Evolutionary conservation across 352 stramenopile genomes (phyloP), one percentile per base, ranked within the genome.

Genomic region (Globisporangium polare): DNA sequence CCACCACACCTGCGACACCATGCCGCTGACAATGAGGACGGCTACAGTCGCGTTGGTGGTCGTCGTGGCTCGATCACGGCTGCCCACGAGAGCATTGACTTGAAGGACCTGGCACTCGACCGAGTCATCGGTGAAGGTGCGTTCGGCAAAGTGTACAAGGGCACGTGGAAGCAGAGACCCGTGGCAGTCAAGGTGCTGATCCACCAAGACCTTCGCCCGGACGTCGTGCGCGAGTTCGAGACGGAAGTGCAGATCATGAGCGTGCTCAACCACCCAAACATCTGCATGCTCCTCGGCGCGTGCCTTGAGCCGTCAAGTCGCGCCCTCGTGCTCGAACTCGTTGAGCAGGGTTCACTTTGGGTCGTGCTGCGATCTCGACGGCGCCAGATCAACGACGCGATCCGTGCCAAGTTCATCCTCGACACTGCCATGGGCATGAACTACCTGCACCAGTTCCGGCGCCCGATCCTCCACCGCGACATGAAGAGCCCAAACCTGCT

Each of bases 261-360:
- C 59, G 78, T 87, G 42, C 83, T 99, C 59, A 70, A 87, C 53
- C 97, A 99, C 79, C 96, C 96, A 5, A 99, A 99, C 77, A 97
- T 99, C 60, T 98, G 97, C 68, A 84, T 97, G 35, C 92, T 98
- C 61, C 91, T 99, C 42, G 96, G 96, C 29, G 96, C 96, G 49
- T 98, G 95, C 75, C 76, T 98, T 29, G 72, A 94, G 53, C 90
- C 95, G 13, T 83, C 86, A 20, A 97, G 93, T 69, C 83, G 96
- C 37, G 93, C 93, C n/a, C 95, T 99, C 15, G 82, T 99, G n/a
- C 97, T 97, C 5, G 96, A 99, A 68, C 80, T 98, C 6, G 85
- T 97, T 17, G 81, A 89, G 33, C 87, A 95, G 43, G 95, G 95
- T 24, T 98, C 90, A 2, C 79, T 99, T 2, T 99, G 94, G 92